phyloP scores from a whole-genome alignment of 257 asterid genomes.

The Capsicum pubescens region DNA sequence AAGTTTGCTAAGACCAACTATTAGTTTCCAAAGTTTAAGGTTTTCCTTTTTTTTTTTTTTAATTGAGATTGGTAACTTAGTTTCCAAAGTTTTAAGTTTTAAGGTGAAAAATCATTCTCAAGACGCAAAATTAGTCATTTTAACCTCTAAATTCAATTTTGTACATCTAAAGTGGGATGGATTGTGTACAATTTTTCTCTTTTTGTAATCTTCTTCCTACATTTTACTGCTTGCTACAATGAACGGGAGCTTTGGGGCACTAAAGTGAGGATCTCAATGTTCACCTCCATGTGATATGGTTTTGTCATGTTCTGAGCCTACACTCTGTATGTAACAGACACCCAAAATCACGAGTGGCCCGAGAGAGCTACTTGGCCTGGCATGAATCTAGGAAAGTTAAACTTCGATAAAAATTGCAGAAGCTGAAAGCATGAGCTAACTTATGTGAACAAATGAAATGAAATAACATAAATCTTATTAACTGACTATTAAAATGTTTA shows the following conservation, averaged over 20 bases:
- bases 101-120: constrained; percentile 16
- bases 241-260: background rate
- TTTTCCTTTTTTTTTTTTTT: too few species aligned
- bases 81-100: background rate
- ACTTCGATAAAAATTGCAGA: too few species aligned
- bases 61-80: too few species aligned
- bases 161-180: background rate
- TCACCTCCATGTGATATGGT: background rate
- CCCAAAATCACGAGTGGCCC: too few species aligned
- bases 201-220: constrained; percentile 3
- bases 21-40: background rate
- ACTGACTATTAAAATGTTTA: too few species aligned
- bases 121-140: background rate
- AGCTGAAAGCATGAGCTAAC: too few species aligned
- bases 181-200: constrained; percentile 14
- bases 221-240: background rate
- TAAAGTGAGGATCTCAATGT: background rate
- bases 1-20: background rate
- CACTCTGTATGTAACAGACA: too few species aligned
- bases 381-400: too few species aligned
- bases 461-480: too few species aligned
- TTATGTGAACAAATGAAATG: too few species aligned
- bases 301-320: too few species aligned
- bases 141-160: background rate
- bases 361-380: too few species aligned